Evolutionary conservation across 78 protist genomes (phyloP).

Genomic region (Diacronema lutheri): DNA sequence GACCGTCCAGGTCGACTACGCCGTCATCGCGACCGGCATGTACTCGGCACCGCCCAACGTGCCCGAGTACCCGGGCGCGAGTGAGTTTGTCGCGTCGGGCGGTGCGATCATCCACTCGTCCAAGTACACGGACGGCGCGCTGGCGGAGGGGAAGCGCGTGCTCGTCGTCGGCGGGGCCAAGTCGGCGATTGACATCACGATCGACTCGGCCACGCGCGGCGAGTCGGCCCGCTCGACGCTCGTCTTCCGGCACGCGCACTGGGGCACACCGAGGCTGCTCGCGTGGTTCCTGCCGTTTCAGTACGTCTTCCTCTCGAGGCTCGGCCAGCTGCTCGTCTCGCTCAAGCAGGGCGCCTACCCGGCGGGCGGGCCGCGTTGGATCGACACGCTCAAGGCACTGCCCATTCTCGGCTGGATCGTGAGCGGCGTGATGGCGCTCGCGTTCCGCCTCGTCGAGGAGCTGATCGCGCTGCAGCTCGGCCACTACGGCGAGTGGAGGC

Average conservation of each 20-base stretch:
- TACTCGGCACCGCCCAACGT: not conserved
- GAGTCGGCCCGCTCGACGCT: not conserved
- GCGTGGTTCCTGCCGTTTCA: not conserved
- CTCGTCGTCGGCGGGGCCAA: conserved; percentile 12
- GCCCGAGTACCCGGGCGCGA: not conserved
- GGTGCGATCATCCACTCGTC: not conserved
- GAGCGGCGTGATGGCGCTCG: not conserved
- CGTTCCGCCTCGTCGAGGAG: not conserved
- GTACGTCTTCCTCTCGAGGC: not conserved
- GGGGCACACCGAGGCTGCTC: not conserved
- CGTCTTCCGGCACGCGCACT: conserved; percentile 1
- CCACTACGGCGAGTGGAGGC: not conserved
- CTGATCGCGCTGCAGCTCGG: conserved; percentile 7
- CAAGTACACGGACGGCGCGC: not conserved
- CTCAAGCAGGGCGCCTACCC: not conserved
- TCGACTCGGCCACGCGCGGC: not conserved
- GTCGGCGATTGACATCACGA: conserved; percentile 13
- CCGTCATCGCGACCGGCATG: not conserved
- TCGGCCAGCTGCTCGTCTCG: not conserved
- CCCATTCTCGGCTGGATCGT: not conserved
- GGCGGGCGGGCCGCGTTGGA: not conserved
- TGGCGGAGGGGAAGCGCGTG: not conserved
- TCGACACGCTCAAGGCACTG: not conserved
- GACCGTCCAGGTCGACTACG: not conserved
- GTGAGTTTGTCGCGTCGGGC: not conserved